phyloP scores from a whole-genome alignment of 1,284 basidiomycete genomes.

The Puccinia hordei region DNA sequence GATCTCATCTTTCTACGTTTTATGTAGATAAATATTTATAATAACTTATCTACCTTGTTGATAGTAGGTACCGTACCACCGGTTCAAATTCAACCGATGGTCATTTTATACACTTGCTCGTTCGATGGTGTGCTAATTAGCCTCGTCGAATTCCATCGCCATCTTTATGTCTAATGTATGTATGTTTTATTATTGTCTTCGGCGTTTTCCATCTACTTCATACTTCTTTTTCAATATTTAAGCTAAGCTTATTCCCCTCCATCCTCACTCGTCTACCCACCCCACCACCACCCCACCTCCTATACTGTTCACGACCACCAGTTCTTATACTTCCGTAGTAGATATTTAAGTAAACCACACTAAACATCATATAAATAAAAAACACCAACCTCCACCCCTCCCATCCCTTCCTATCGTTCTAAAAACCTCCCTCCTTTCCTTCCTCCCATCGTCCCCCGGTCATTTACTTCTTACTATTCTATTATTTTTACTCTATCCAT shows the following conservation, averaged over 20 bases:
- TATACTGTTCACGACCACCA: slow-evolving; percentile 5
- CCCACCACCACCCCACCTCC: too few relatives aligned
- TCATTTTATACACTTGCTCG: slow-evolving; percentile 2
- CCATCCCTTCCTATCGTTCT: slow-evolving; percentile 17
- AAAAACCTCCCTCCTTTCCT: slow-evolving; percentile 4
- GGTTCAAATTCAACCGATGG: not conserved
- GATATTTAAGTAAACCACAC: not conserved
- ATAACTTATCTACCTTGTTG: too few relatives aligned
- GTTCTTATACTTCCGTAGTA: slow-evolving; percentile 14
- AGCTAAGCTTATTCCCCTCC: slow-evolving; percentile 18
- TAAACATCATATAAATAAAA: not conserved
- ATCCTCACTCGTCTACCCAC: slow-evolving; percentile 9
- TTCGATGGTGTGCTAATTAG: slow-evolving; percentile 31
- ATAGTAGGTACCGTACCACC: slow-evolving; percentile 15
- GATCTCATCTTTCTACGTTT: slow-evolving; percentile 23
- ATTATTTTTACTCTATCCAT: too few relatives aligned
- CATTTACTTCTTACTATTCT: not conserved
- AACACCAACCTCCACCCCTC: too few relatives aligned
- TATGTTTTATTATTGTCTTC: too few relatives aligned
- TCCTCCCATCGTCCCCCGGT: not conserved
- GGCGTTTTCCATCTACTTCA: slow-evolving; percentile 32
- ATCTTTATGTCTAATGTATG: not conserved
- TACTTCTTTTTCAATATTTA: slow-evolving; percentile 32
- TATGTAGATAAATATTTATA: too few relatives aligned
- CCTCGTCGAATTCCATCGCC: not conserved